Evolutionary conservation across 2,329 filamentous ascomycete species (phyloP), one percentile per base, ranked within the genome.

Genomic region (Dactylonectria estremocensis): DNA sequence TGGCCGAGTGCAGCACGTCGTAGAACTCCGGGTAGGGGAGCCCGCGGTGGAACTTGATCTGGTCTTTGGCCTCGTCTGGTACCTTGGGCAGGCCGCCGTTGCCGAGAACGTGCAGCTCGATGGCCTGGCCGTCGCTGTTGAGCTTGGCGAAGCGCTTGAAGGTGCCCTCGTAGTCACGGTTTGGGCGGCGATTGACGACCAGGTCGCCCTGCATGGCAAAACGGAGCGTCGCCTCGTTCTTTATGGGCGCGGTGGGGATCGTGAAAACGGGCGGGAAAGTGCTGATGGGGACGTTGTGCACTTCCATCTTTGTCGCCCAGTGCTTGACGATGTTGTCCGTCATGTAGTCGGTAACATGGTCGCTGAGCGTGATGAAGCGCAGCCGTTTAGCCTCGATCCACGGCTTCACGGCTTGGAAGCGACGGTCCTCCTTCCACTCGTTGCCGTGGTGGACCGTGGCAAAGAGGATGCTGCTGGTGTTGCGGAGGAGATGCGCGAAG

Each of bases 171-270:
- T 56, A 56, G 53, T 56, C 53, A 28, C 24, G 24, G 24, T 28
- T 28, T 28, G 24, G 24, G 20, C 53, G 53, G 35, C 53, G 53
- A n/a, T 31, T 14, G 33, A 37, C 31, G 33, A 37, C 18, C 11
- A 37, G 35, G n/a, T 56, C 53, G 18, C 53, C 53, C 33, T 56
- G 53, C 53, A 56, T 56, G 53, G 53, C 53, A 20, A 56, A 37
- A 22, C 28, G 35, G 20, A 56, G 31, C 13, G 28, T 37, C 53
- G 31, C 28, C 28, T 35, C n/a, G 20, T 35, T 40, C n/a, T 56
- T 18, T 16, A 22, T 37, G 16, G 14, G 14, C n/a, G 31, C n/a
- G n/a, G 35, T 11, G n/a, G 31, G 28, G 20, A 56, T 37, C 28
- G 31, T 40, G 53, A 56, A 56, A 24, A 56, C 53, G 37, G 53